These are phyloP conservation scores for Colletotrichum godetiae DNA, from an alignment of 2,329 filamentous ascomycete genomes.

Conservation along the genomic window DNA sequence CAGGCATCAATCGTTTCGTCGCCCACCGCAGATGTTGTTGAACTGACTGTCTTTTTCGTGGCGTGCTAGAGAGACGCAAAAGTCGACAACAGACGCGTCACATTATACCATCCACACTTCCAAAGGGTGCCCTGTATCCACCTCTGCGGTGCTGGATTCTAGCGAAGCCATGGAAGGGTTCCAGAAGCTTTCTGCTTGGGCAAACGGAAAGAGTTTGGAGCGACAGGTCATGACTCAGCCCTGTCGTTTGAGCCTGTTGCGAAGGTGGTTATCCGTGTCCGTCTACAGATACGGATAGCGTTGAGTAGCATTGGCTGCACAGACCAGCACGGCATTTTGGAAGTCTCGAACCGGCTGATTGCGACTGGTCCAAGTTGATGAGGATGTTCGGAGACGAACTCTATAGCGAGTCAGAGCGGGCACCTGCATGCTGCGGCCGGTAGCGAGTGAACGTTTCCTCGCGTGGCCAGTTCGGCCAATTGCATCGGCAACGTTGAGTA, in stretches of 20 bases:
- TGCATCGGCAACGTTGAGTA: neutral
- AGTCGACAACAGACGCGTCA: neutral
- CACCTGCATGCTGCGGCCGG: conserved; percentile 3
- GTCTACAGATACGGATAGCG: neutral
- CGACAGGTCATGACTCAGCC: conserved; percentile 33
- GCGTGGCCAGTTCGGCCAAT: conserved; percentile 8
- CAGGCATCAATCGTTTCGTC: neutral
- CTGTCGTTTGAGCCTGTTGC: conserved; percentile 20
- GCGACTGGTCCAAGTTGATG: conserved; percentile 31
- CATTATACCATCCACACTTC: neutral
- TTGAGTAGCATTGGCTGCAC: conserved; percentile 17
- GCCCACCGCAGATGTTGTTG: neutral
- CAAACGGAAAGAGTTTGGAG: conserved; percentile 4
- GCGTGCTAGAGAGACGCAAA: neutral
- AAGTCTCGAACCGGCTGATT: conserved; percentile 32
- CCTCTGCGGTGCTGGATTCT: neutral
- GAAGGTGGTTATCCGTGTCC: neutral
- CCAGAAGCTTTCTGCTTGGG: conserved; percentile 25
- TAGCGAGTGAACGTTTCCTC: conserved; percentile 23
- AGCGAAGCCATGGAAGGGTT: conserved; percentile 20
- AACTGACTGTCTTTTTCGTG: neutral
- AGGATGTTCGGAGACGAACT: conserved; percentile 29
- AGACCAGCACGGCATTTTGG: conserved; percentile 25
- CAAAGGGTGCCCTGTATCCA: conserved; percentile 12
- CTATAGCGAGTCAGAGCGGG: conserved; percentile 29